Evolutionary conservation across 2,329 filamentous ascomycete genomes (phyloP), one percentile per base, ranked within the genome.

Genomic region (Ascosphaera pollenicola): DNA sequence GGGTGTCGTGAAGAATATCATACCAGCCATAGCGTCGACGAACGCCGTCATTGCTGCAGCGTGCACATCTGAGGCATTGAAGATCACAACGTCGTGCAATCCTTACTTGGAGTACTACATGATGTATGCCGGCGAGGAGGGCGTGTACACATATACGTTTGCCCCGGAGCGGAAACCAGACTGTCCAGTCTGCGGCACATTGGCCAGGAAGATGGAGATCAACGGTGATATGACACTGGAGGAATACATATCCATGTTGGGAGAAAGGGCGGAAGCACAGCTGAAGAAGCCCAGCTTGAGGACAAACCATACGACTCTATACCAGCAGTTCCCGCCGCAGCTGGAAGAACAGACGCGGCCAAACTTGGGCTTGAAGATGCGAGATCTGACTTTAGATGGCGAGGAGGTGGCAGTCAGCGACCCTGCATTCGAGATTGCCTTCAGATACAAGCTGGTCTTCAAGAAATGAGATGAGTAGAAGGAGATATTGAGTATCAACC

Each of bases 1-100:
- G 55, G 91, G 89, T 41, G 91, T 95, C 2, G 83, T 98, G 50
- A 98, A 98, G 61, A 98, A 98, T 59, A 98, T 98, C 57, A 98
- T 98, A 44, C 89, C 89, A 0, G 91, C 89, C 19, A 98, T 98
- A 51, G 89, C 89, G 15, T 93, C 84, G 1, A 98, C 89, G 5
- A 98, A 98, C 54, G 87, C 89, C 41, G 89, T 98, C 49, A 80
- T 98, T 46, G 89, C 89, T 1, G 89, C 87, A 1, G 78, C 81
- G 39, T 95, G 87, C 59, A 95, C 89, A 59, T 95, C 93, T 47
- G 89, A 98, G 59, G 87, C 85, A 2, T 75, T 95, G 61, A 98
- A 98, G 61, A 81, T 98, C 45, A 80, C 78, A 34, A 92, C 82
- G 11, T 73, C 69, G 37, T 73, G 77, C 30, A 89, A 87, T 24